Evolutionary conservation across 1,139 yeast genomes (phyloP).

Genomic region (Taphrina sp.): DNA sequence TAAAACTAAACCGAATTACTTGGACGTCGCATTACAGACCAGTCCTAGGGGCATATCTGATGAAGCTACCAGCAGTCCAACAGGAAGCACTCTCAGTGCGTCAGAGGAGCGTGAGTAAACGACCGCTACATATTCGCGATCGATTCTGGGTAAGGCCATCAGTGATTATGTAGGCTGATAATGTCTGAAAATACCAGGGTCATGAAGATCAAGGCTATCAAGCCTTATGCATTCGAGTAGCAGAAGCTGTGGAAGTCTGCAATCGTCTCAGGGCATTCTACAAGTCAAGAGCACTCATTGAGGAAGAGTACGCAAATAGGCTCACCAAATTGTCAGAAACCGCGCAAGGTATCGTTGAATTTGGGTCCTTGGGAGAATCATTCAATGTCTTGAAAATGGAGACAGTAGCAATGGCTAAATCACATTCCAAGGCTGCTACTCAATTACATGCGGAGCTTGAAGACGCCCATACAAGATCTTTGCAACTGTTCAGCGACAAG

Average conservation of each 20-base stretch:
- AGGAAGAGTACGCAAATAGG: slow-evolving; percentile 66
- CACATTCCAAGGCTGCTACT: slow-evolving; percentile 52
- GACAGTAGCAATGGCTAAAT: slow-evolving; percentile 52
- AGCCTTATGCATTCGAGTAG: slow-evolving; percentile 57
- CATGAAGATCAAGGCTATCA: slow-evolving; percentile 36
- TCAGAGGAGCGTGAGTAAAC: too few relatives aligned
- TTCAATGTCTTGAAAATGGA: slow-evolving; percentile 60
- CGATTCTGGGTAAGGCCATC: slow-evolving; percentile 33
- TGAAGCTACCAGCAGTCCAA: too few relatives aligned
- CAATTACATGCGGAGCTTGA: slow-evolving; percentile 50
- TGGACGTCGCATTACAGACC: too few relatives aligned
- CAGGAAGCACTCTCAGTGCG: too few relatives aligned
- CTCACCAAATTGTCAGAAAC: slow-evolving; percentile 50
- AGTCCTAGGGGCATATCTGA: too few relatives aligned
- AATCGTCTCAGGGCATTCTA: slow-evolving; percentile 50
- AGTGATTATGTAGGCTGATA: background rate
- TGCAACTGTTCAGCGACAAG: slow-evolving; percentile 49
- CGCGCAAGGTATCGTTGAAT: slow-evolving; percentile 59
- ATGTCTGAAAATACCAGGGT: slow-evolving; percentile 33
- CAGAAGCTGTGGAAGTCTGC: slow-evolving; percentile 52
- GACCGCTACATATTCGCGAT: too few relatives aligned
- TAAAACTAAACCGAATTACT: too few relatives aligned
- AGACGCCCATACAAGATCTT: slow-evolving; percentile 50
- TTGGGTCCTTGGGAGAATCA: slow-evolving; percentile 58
- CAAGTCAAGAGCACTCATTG: slow-evolving; percentile 56